Evolutionary conservation across 2,329 filamentous ascomycete species (phyloP).

Genomic region (Xylaria arbuscula): DNA sequence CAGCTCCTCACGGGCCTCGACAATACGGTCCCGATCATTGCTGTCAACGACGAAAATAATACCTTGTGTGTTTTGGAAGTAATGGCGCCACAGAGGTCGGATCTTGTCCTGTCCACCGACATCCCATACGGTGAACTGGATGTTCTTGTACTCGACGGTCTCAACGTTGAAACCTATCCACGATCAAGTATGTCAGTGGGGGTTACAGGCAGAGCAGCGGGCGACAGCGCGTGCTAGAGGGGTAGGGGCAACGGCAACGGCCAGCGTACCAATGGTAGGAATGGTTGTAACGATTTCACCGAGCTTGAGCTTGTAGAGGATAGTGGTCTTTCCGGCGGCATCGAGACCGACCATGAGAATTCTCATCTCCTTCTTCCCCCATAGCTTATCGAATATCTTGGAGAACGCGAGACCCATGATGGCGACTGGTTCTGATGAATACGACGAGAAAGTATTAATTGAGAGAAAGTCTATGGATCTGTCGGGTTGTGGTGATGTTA

Average conservation of each 20-base stretch:
- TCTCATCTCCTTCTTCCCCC: constrained; percentile 99
- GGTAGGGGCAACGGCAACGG: constrained; percentile 21
- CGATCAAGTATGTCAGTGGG: constrained; percentile 40
- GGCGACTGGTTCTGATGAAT: constrained; percentile 60
- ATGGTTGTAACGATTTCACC: constrained; percentile 99
- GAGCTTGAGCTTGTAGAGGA: constrained; percentile 99
- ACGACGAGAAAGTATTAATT: constrained; percentile 50
- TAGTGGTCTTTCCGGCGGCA: constrained; percentile 99
- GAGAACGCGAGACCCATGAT: constrained; percentile 99
- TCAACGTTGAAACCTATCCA: constrained; percentile 95
- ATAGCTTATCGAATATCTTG: constrained; percentile 94
- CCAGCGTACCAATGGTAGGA: constrained; percentile 87
- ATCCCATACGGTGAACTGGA: constrained; percentile 99
- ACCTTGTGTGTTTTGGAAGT: constrained; percentile 99
- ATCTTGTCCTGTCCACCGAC: constrained; percentile 99
- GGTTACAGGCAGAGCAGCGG: neutral
- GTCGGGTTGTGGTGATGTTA: constrained; percentile 36
- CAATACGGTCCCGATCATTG: constrained; percentile 98
- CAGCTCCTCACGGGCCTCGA: constrained; percentile 95
- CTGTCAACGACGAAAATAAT: constrained; percentile 99
- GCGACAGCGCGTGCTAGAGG: neutral
- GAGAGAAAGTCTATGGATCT: constrained; percentile 36
- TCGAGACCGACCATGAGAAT: constrained; percentile 99
- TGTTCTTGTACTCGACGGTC: constrained; percentile 99
- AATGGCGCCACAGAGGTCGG: constrained; percentile 98